Conservation (phyloP, 2,329 filamentous ascomycete genomes). For the Fusarium armeniacum region DNA sequence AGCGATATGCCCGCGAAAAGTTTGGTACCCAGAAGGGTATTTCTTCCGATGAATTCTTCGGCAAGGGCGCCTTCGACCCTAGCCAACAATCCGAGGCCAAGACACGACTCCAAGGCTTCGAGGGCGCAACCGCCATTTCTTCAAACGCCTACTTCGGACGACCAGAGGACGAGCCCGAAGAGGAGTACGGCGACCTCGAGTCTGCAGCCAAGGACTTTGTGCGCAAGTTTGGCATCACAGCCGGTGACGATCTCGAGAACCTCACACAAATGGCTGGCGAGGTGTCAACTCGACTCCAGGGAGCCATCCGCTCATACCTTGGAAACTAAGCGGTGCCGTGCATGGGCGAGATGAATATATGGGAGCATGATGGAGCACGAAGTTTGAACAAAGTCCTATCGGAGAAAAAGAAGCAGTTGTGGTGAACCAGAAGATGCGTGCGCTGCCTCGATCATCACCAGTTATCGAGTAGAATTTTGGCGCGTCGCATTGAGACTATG, state of each 20-base stretch:
- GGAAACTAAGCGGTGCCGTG: slow-evolving; percentile 62
- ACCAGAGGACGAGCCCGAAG: slow-evolving; percentile 82
- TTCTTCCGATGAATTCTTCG: slow-evolving; percentile 98
- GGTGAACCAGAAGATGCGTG: slow-evolving; percentile 26
- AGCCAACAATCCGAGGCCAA: slow-evolving; percentile 87
- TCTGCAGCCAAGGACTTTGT: slow-evolving; percentile 96
- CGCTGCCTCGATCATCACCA: slow-evolving; percentile 21
- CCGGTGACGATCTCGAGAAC: slow-evolving; percentile 95
- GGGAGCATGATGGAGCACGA: slow-evolving; percentile 28
- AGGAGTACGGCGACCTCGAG: slow-evolving; percentile 93
- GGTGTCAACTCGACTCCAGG: slow-evolving; percentile 86
- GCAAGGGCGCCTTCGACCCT: slow-evolving; percentile 88
- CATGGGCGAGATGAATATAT: not conserved
- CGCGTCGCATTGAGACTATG: slow-evolving; percentile 17
- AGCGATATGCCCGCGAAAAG: slow-evolving; percentile 87
- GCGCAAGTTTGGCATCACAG: slow-evolving; percentile 93
- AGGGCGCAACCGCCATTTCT: slow-evolving; percentile 91
- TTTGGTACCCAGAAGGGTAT: slow-evolving; percentile 96
- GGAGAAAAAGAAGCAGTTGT: slow-evolving; percentile 31
- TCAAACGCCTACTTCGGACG: slow-evolving; percentile 98
- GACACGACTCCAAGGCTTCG: slow-evolving; percentile 88
- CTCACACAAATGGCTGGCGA: slow-evolving; percentile 86
- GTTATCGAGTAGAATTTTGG: slow-evolving; percentile 27
- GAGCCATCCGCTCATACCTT: slow-evolving; percentile 75
- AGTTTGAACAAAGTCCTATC: slow-evolving; percentile 19